A percentile compares a stretch with the other conserved stretches of the same genome.
Evolutionary conservation across 1,139 yeast species (phyloP).

Genomic region (Candida pseudocylindracea): DNA sequence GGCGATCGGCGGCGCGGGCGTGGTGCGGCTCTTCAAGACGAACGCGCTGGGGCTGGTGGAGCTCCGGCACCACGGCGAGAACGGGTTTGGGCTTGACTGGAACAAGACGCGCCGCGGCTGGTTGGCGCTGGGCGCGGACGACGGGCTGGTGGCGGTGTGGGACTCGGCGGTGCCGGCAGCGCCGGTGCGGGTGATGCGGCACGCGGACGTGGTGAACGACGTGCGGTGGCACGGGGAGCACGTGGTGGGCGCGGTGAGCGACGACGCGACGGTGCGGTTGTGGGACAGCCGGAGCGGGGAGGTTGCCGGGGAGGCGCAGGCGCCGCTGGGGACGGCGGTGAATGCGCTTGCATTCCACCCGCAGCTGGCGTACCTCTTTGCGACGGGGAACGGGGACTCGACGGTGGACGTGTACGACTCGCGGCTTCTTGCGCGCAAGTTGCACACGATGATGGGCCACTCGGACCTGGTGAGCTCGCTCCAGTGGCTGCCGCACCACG

Average conservation of each 20-base stretch:
- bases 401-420: constrained; percentile 6
- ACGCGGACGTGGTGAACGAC: constrained; percentile 45
- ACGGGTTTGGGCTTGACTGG: constrained; percentile 62
- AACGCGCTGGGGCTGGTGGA: constrained; percentile 7
- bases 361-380: constrained; percentile 32
- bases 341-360: constrained; percentile 47
- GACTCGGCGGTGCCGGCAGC: constrained; percentile 9
- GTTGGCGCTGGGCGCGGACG: constrained; percentile 42
- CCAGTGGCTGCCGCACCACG: constrained; percentile 52
- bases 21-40: constrained; percentile 40
- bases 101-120: constrained; percentile 22
- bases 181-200: constrained; percentile 9
- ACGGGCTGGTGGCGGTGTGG: constrained; percentile 34
- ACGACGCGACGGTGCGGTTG: constrained; percentile 20
- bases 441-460: constrained; percentile 60
- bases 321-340: constrained; percentile 13
- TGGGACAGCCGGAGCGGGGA: too few species aligned
- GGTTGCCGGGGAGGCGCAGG: too few species aligned
- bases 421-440: constrained; percentile 6
- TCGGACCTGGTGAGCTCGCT: constrained; percentile 43
- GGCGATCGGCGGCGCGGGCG: constrained; percentile 61
- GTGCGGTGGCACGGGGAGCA: constrained; percentile 38
- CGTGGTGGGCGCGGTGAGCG: constrained; percentile 49
- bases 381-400: constrained; percentile 48
- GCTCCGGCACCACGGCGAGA: constrained; percentile 28